Conservation (phyloP, 169 alveolate genomes). For the Nephromyces sp. region DNA sequence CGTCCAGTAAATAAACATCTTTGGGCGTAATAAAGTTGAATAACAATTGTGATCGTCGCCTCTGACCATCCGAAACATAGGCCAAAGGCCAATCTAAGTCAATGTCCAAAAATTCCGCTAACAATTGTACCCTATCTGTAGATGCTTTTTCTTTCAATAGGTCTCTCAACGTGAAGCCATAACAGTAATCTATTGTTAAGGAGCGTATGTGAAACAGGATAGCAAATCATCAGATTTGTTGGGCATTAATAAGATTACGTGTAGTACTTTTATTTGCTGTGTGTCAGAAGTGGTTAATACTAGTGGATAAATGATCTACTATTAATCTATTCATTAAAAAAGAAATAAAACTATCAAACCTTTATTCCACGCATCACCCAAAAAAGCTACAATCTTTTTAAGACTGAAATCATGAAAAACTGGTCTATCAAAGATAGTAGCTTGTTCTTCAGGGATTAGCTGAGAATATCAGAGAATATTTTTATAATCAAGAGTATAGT, state of each 20-base stretch:
- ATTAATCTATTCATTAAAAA: too few relatives aligned
- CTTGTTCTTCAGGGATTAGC: conserved; percentile 7
- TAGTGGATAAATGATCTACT: too few relatives aligned
- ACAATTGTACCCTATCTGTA: neutral
- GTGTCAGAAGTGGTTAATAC: too few relatives aligned
- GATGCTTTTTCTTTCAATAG: neutral
- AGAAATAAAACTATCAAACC: too few relatives aligned
- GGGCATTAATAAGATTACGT: too few relatives aligned
- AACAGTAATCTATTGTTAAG: neutral
- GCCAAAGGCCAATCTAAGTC: conserved; percentile 12
- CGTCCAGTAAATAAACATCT: conserved; percentile 16
- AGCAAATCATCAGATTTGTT: too few relatives aligned
- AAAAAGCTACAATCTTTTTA: conserved; percentile 2
- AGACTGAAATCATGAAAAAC: conserved; percentile 16
- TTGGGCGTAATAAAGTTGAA: neutral
- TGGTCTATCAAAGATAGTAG: neutral
- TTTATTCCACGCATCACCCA: conserved; percentile 20
- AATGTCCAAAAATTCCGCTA: conserved; percentile 9
- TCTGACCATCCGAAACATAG: conserved; percentile 15
- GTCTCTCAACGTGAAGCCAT: neutral
- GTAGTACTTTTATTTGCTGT: too few relatives aligned
- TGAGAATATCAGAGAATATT: too few relatives aligned
- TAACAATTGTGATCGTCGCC: conserved; percentile 19
- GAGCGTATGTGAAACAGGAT: too few relatives aligned
- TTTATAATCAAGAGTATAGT: too few relatives aligned